A percentile compares a stretch with the other conserved stretches of the same genome.
phyloP scores from a whole-genome alignment of 208 protist genomes.

The Strigomonas culicis region DNA sequence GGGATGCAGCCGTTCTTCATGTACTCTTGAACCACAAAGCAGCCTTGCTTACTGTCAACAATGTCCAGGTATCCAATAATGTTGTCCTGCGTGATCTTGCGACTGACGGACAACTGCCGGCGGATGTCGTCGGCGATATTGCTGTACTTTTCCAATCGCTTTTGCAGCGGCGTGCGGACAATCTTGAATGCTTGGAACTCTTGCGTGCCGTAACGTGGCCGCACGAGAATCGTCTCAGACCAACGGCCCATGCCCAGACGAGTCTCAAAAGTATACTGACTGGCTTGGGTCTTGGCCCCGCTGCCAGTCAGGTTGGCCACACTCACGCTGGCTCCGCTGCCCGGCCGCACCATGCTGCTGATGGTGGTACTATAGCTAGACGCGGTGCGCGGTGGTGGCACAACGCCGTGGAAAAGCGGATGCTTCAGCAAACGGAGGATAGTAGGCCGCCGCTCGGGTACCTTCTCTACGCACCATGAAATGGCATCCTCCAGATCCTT shows the following conservation, averaged over 20 bases:
- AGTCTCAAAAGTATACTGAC: conserved; percentile 48
- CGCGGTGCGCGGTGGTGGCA: conserved; percentile 15
- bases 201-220: conserved; percentile 35
- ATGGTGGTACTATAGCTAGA: conserved; percentile 12
- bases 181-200: conserved; percentile 68
- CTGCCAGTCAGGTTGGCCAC: conserved; percentile 9
- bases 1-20: conserved; percentile 26
- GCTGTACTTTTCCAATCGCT: conserved; percentile 20
- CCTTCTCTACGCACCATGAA: conserved; percentile 45
- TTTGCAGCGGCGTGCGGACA: conserved; percentile 40
- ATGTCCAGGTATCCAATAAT: conserved; percentile 64
- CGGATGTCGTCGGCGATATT: conserved; percentile 21
- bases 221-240: conserved; percentile 62
- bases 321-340: not conserved
- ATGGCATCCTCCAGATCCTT: conserved; percentile 54
- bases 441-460: conserved; percentile 42
- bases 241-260: conserved; percentile 43
- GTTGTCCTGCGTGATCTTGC: conserved; percentile 61
- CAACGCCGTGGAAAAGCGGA: conserved; percentile 40
- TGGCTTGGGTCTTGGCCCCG: conserved; percentile 13
- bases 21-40: conserved; percentile 69
- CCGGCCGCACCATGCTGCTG: no score
- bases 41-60: conserved; percentile 53
- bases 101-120: conserved; percentile 39
- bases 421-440: conserved; percentile 53